Conservation (phyloP, 106 monocot genomes). For the Dendrobium chrysotoxum region DNA sequence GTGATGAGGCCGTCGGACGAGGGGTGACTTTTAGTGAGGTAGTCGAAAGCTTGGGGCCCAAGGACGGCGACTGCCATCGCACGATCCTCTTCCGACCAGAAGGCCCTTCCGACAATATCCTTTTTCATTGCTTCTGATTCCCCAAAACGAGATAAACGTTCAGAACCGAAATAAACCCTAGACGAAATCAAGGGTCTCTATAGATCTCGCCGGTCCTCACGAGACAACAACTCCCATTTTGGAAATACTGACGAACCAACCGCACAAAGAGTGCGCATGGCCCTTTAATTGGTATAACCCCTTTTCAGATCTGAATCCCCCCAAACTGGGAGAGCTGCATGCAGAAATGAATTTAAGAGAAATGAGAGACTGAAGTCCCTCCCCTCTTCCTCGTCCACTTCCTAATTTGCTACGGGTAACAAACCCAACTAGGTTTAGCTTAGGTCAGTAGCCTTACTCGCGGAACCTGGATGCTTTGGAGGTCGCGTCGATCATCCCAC, state of each 20-base stretch:
- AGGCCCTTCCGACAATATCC: slow-evolving; percentile 4
- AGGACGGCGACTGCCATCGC: slow-evolving; percentile 52
- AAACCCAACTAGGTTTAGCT: not conserved
- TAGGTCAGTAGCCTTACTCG: not conserved
- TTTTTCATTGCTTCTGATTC: not conserved
- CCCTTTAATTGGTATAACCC: not conserved
- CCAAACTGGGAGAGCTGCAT: not conserved
- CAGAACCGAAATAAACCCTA: not conserved
- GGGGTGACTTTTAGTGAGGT: slow-evolving; percentile 28
- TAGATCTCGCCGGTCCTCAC: not conserved
- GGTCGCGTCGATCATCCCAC: not conserved
- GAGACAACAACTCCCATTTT: slow-evolving; percentile 8
- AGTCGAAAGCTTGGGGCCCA: slow-evolving; percentile 53
- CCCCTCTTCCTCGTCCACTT: not conserved
- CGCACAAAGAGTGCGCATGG: not conserved
- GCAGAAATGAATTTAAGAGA: not conserved
- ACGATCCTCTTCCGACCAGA: slow-evolving; percentile 54
- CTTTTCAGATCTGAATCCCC: not conserved
- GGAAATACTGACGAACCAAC: not conserved
- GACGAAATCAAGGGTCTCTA: slow-evolving; percentile 2
- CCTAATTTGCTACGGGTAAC: not conserved
- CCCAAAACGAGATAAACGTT: not conserved
- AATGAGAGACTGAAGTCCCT: not conserved
- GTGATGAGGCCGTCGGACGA: slow-evolving; percentile 43
- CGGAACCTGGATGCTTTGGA: not conserved